Percentiles rank a stretch among this genome's conserved stretches.
Evolutionary conservation across 2,329 filamentous ascomycete genomes (phyloP).

Genomic region (Emericellopsis cladophorae): DNA sequence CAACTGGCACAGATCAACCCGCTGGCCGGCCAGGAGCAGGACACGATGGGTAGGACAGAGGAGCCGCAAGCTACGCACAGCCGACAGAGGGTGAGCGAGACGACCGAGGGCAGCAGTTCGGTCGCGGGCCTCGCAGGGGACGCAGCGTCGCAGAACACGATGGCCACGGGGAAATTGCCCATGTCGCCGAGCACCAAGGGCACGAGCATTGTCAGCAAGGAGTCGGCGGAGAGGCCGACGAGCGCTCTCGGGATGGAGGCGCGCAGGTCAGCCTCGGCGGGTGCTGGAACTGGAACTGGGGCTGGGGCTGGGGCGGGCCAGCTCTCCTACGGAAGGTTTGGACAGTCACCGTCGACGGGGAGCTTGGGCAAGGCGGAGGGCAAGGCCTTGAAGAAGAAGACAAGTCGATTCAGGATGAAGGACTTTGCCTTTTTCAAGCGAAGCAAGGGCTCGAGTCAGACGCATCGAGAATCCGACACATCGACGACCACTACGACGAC

Average conservation of each 20-base stretch:
- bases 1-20: conserved; percentile 37
- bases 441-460: conserved; percentile 26
- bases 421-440: conserved; percentile 44
- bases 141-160: conserved; percentile 51
- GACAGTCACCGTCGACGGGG: conserved; percentile 21
- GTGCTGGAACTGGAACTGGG: not conserved
- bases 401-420: conserved; percentile 52
- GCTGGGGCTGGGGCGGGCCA: not conserved
- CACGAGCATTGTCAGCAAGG: conserved; percentile 51
- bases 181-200: conserved; percentile 53
- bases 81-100: conserved; percentile 45
- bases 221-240: conserved; percentile 37
- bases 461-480: not conserved
- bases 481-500: too few relatives aligned
- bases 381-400: conserved; percentile 45
- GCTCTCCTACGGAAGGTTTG: conserved; percentile 13
- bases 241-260: conserved; percentile 26
- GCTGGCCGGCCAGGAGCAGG: conserved; percentile 23
- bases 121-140: conserved; percentile 37
- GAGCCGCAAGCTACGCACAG: not conserved
- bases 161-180: conserved; percentile 50
- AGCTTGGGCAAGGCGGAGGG: conserved; percentile 29
- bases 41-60: conserved; percentile 1
- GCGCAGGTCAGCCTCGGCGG: not conserved
- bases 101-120: conserved; percentile 46